Conservation (phyloP, 2,329 filamentous ascomycete genomes). For the Fusarium sp. region DNA sequence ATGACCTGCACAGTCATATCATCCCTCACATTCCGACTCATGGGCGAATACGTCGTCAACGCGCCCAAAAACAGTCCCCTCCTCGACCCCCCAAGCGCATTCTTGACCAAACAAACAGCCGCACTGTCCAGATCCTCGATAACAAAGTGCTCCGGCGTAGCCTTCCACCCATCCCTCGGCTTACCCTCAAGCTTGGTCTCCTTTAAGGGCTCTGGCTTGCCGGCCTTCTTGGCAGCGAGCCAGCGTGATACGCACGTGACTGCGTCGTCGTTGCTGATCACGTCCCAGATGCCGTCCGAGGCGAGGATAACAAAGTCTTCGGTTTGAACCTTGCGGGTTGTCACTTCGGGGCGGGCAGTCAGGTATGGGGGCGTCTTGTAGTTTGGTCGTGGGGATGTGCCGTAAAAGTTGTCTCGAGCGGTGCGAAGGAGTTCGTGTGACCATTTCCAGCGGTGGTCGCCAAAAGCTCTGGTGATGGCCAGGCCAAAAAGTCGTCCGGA, state of each 20-base stretch:
- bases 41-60: conserved; percentile 76
- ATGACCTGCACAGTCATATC: conserved; percentile 88
- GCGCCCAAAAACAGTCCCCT: conserved; percentile 78
- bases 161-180: conserved; percentile 36
- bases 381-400: conserved; percentile 55
- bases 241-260: conserved; percentile 68
- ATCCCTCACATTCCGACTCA: conserved; percentile 72
- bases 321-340: conserved; percentile 61
- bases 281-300: conserved; percentile 75
- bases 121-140: conserved; percentile 80
- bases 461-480: conserved; percentile 72
- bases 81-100: conserved; percentile 81
- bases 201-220: conserved; percentile 37
- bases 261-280: conserved; percentile 65
- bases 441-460: conserved; percentile 77
- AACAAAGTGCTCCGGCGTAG: conserved; percentile 68
- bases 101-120: conserved; percentile 83
- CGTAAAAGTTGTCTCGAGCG: conserved; percentile 58
- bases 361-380: conserved; percentile 72
- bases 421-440: conserved; percentile 53
- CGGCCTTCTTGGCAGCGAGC: conserved; percentile 49
- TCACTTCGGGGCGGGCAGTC: conserved; percentile 73
- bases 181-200: conserved; percentile 33
- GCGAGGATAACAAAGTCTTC: conserved; percentile 72
- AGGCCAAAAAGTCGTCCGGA: conserved; percentile 71